These are phyloP conservation scores for Basipetospora chlamydospora DNA, from an alignment of 2,329 filamentous ascomycete species.

Conservation along the genomic window DNA sequence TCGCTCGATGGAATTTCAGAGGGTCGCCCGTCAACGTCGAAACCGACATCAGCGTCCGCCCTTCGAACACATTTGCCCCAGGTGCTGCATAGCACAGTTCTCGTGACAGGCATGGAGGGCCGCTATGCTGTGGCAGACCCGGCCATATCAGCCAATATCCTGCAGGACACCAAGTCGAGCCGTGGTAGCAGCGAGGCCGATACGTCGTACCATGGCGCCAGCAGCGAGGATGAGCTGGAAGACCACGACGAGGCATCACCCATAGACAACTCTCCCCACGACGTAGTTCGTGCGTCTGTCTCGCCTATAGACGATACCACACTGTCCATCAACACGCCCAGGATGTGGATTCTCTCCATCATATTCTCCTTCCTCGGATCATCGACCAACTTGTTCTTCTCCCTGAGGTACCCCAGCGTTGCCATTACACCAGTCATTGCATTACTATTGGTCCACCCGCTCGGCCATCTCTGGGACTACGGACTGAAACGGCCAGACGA, in stretches of 20 bases:
- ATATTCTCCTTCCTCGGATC: conserved; percentile 70
- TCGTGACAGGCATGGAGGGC: conserved; percentile 38
- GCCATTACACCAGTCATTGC: conserved; percentile 83
- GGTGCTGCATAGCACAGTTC: conserved; percentile 33
- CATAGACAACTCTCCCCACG: conserved; percentile 58
- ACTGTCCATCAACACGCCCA: conserved; percentile 74
- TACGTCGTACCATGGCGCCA: conserved; percentile 11
- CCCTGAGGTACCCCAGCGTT: conserved; percentile 77
- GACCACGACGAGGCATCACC: conserved; percentile 30
- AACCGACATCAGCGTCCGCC: neutral
- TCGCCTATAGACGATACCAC: conserved; percentile 59
- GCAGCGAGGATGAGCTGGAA: conserved; percentile 15
- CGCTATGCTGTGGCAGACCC: conserved; percentile 37
- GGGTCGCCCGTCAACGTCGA: neutral
- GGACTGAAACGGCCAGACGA: conserved; percentile 49
- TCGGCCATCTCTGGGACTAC: conserved; percentile 68
- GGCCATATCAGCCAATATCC: conserved; percentile 28
- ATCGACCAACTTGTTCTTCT: conserved; percentile 78
- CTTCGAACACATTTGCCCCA: conserved; percentile 16
- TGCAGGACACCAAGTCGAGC: conserved; percentile 26
- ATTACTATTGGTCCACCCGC: conserved; percentile 67
- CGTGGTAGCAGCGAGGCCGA: conserved; percentile 21
- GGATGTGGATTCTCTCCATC: conserved; percentile 74
- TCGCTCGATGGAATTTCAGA: neutral
- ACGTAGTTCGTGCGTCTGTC: conserved; percentile 69